Conservation (phyloP, 495 filamentous ascomycete genomes). For the Aspergillus kassunensis region DNA sequence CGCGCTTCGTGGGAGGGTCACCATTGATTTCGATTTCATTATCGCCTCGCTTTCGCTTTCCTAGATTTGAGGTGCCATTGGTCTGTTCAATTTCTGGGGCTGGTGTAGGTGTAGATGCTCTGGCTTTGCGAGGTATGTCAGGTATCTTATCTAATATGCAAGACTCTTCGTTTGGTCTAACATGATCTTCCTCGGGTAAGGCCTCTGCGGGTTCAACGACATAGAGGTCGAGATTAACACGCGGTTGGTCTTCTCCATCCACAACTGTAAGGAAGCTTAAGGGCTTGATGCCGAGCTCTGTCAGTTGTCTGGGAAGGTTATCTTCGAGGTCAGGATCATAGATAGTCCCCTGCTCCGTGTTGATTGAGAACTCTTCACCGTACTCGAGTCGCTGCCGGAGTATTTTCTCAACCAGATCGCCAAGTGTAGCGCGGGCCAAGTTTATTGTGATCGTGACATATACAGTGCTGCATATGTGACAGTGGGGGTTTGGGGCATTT, state of each 20-base stretch:
- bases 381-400: slow-evolving; percentile 70
- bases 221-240: slow-evolving; percentile 75
- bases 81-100: slow-evolving; percentile 14
- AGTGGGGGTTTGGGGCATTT: slow-evolving; percentile 71
- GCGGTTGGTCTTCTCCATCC: slow-evolving; percentile 76
- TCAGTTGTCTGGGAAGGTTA: slow-evolving; percentile 73
- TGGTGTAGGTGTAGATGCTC: slow-evolving; percentile 17
- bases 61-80: slow-evolving; percentile 22
- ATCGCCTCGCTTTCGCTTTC: slow-evolving; percentile 44
- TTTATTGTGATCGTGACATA: slow-evolving; percentile 65
- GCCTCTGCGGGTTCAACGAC: slow-evolving; percentile 40
- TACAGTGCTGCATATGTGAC: slow-evolving; percentile 74
- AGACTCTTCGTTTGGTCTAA: slow-evolving; percentile 42
- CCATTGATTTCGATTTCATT: slow-evolving; percentile 42
- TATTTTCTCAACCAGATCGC: slow-evolving; percentile 74
- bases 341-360: slow-evolving; percentile 64
- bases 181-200: too few relatives aligned
- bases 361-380: slow-evolving; percentile 75
- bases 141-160: slow-evolving; percentile 41
- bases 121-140: slow-evolving; percentile 52
- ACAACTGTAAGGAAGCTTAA: slow-evolving; percentile 79
- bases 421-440: slow-evolving; percentile 68
- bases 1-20: slow-evolving; percentile 42
- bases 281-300: slow-evolving; percentile 66
- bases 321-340: slow-evolving; percentile 89